Evolutionary conservation across 805 yeast genomes (phyloP), one percentile per base, ranked within the genome.

Genomic region (Saccharomycopsis malanga): DNA sequence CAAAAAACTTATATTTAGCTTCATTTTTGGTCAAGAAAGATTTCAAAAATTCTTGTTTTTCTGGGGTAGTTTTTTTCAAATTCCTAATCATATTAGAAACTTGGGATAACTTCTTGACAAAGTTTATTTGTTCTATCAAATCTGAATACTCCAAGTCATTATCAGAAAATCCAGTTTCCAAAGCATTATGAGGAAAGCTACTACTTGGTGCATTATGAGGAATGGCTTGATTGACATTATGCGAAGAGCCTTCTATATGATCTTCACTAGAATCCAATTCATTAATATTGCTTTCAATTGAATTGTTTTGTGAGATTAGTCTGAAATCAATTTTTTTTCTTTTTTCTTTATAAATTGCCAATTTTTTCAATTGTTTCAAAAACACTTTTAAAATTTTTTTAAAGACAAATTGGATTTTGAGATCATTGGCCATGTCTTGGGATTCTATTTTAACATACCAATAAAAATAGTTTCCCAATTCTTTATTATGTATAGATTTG

Each of bases 401-500:
- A 56, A 65, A 79, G 21, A 69, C 66, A 12, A 49, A 22, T 29
- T 49, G 50, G 18, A 7, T 37, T 20, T 49, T 50, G 14, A 45
- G 37, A 29, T 63, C 59, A 23, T 61, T 60, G 2, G 73, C 74
- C 36, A 72, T 75, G 48, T 86, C 96, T 57, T 83, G 87, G 25
- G 83, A 76, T 58, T 91, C 97, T 1, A 94, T 95, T 54, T 81
- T 82, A 43, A 93, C 74, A 59, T 83, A 87, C 98, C 98, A 93
- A 62, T 87, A 89, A 52, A 94, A 78, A 58, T 76, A 87, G 58
- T 81, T 88, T 0, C 95, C 93, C 35, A 94, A 67, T 17, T 74
- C 68, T 18, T 75, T 73, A 58, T 83, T 84, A 17, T 73, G 67
- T 1, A 81, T 68, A 0, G 95, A 80, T 39, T 91, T 71, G 23